phyloP scores from a whole-genome alignment of 164 flowering plant species.

The Cinnamomum chago region DNA sequence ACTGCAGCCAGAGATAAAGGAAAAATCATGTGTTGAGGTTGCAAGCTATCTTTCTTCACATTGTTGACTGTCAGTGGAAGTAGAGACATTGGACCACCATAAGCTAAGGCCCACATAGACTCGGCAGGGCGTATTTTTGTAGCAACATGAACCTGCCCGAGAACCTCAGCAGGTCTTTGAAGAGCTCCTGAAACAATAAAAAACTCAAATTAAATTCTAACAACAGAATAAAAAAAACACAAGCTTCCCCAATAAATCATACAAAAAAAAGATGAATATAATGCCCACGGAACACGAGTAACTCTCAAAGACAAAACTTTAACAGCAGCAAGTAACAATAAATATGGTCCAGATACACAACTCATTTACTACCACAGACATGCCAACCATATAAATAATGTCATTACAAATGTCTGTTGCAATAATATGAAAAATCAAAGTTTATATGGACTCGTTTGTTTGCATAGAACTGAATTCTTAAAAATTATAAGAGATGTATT shows the following conservation, averaged over 20 bases:
- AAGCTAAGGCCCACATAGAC: constrained; percentile 89
- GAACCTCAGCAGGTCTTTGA: constrained; percentile 94
- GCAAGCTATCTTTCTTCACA: constrained; percentile 63
- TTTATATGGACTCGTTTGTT: too few species aligned
- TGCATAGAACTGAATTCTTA: too few species aligned
- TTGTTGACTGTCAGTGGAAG: constrained; percentile 75
- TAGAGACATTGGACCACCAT: constrained; percentile 93
- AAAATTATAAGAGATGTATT: too few species aligned
- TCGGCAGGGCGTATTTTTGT: constrained; percentile 73
- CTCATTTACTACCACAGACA: not conserved
- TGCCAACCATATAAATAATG: not conserved
- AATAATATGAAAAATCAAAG: not conserved
- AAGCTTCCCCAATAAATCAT: not conserved
- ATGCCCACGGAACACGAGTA: not conserved
- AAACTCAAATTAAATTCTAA: not conserved
- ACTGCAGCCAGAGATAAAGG: constrained; percentile 56
- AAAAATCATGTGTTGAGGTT: constrained; percentile 54
- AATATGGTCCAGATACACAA: not conserved
- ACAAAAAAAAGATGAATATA: not conserved
- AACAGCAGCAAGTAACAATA: not conserved
- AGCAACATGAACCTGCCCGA: constrained; percentile 96
- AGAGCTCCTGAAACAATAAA: constrained; percentile 43
- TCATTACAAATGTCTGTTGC: not conserved
- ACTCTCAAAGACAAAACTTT: not conserved
- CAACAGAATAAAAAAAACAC: not conserved